A percentile compares a stretch with the other conserved stretches of the same genome.
Conservation (phyloP, 2,329 filamentous ascomycete genomes). For the Apiospora pterosperma region DNA sequence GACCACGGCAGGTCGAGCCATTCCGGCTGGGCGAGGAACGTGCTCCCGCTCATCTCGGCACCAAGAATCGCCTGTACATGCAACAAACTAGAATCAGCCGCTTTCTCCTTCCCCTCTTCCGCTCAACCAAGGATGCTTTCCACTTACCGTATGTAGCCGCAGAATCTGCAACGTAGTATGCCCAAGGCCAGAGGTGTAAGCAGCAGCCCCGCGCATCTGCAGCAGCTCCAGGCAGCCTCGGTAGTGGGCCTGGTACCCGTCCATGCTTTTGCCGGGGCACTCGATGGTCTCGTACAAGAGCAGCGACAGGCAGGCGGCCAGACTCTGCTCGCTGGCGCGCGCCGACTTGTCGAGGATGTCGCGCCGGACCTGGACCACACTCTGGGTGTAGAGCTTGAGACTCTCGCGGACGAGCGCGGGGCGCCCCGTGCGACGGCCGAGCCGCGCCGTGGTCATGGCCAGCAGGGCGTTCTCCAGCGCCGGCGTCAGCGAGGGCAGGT, state of each 20-base stretch:
- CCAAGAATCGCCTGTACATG: background rate
- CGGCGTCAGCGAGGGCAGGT: slow-evolving; percentile 6
- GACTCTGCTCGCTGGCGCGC: slow-evolving; percentile 9
- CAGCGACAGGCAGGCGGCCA: slow-evolving; percentile 17
- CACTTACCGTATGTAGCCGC: slow-evolving; percentile 15
- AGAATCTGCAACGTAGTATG: slow-evolving; percentile 16
- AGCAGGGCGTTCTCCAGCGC: slow-evolving; percentile 7
- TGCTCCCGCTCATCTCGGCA: background rate
- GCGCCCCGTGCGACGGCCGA: background rate
- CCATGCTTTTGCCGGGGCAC: slow-evolving; percentile 10
- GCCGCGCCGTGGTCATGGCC: slow-evolving; percentile 6
- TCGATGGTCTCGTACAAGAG: slow-evolving; percentile 20
- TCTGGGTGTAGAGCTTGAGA: slow-evolving; percentile 5
- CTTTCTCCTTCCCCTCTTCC: background rate
- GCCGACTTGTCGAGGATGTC: background rate
- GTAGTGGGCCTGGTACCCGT: slow-evolving; percentile 18
- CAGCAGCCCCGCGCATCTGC: slow-evolving; percentile 15
- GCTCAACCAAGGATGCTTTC: background rate
- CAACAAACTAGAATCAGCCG: background rate
- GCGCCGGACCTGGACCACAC: background rate
- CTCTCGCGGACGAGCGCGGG: slow-evolving; percentile 6
- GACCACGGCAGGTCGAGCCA: slow-evolving; percentile 16
- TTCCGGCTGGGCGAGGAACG: slow-evolving; percentile 13
- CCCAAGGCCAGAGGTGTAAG: slow-evolving; percentile 12
- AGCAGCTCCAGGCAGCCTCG: slow-evolving; percentile 16